phyloP scores from a whole-genome alignment of 345 rosid genomes.

The Mangifera indica region DNA sequence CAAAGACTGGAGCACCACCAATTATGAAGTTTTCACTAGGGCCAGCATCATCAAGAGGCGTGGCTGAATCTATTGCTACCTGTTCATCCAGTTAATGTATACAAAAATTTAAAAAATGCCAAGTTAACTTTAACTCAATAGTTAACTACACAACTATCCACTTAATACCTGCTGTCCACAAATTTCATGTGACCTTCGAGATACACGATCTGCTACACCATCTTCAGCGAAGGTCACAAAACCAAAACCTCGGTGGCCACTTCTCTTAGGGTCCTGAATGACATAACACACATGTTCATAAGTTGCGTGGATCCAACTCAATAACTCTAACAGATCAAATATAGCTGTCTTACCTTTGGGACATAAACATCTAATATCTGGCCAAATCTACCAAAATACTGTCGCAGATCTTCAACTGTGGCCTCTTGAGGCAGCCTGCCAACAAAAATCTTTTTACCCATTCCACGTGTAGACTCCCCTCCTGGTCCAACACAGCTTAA shows the following conservation, averaged over 20 bases:
- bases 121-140: background rate
- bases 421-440: conserved; percentile 99
- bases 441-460: conserved; percentile 90
- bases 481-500: conserved; percentile 39
- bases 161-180: conserved; percentile 89
- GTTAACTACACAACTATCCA: background rate
- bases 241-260: conserved; percentile 96
- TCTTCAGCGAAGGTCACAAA: conserved; percentile 94
- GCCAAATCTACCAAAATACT: conserved; percentile 92
- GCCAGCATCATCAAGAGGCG: conserved; percentile 85
- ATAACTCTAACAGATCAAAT: background rate
- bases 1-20: conserved; percentile 50
- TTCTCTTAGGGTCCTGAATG: conserved; percentile 84
- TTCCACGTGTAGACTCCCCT: conserved; percentile 66
- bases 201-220: conserved; percentile 91
- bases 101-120: background rate
- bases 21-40: conserved; percentile 59
- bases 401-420: conserved; percentile 73
- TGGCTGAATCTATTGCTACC: conserved; percentile 98
- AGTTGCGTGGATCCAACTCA: conserved; percentile 1
- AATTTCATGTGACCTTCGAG: conserved; percentile 88
- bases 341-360: conserved; percentile 45
- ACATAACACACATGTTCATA: conserved; percentile 3
- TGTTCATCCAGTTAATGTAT: conserved; percentile 26
- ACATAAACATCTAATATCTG: conserved; percentile 85